Percentiles rank a stretch among this genome's conserved stretches.
Conservation (phyloP, 176 grass and related monocot genomes). For the Olyra latifolia region DNA sequence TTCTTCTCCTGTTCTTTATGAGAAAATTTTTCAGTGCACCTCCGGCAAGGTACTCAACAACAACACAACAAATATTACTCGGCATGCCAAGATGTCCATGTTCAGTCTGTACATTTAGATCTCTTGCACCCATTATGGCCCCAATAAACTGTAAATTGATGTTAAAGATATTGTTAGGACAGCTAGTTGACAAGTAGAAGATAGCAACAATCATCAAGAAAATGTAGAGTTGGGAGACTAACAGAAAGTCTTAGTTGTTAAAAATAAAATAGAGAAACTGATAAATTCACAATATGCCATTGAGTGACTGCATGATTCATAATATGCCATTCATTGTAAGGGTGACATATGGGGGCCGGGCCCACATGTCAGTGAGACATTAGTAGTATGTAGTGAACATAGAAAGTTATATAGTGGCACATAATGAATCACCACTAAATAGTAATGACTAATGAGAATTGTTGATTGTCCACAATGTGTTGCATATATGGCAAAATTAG, state of each 20-base stretch:
- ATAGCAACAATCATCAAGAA: constrained; percentile 24
- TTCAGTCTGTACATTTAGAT: constrained; percentile 94
- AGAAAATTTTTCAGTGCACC: constrained; percentile 99
- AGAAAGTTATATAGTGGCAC: too few species aligned
- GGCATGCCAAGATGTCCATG: constrained; percentile 91
- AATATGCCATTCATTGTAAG: too few species aligned
- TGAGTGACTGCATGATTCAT: too few species aligned
- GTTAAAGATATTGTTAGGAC: constrained; percentile 41
- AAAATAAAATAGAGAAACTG: too few species aligned
- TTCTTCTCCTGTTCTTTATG: constrained; percentile 97
- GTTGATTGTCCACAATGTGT: constrained; percentile 11
- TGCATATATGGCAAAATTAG: constrained; percentile 12
- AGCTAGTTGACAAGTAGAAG: constrained; percentile 11
- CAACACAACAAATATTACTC: constrained; percentile 84
- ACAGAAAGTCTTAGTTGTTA: too few species aligned
- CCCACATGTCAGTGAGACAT: too few species aligned
- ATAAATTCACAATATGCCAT: too few species aligned
- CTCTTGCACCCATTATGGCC: constrained; percentile 88
- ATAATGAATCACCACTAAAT: neutral
- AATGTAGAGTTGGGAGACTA: neutral
- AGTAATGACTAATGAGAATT: neutral
- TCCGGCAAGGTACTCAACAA: constrained; percentile 93
- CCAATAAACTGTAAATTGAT: constrained; percentile 77
- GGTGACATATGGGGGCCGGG: too few species aligned
- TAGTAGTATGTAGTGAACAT: too few species aligned